Evolutionary conservation across 257 asterid genomes (phyloP).

Genomic region (Solanum lycopersicoides): DNA sequence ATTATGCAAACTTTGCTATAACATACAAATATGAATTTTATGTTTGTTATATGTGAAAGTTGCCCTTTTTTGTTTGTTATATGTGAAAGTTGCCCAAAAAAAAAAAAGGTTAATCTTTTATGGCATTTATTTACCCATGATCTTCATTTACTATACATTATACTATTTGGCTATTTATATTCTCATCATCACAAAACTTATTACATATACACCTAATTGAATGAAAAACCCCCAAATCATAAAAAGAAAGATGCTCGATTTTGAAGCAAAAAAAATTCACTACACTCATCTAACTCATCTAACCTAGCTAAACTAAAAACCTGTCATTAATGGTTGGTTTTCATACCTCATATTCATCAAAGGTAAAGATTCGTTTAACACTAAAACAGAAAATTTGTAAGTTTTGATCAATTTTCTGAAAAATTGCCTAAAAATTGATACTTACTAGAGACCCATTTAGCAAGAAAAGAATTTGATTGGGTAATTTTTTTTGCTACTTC

Average conservation of each 20-base stretch:
- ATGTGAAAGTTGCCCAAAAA: no score
- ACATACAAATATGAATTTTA: no score
- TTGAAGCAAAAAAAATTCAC: background rate
- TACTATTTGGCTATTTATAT: background rate
- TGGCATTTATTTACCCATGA: no score
- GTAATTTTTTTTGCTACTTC: background rate
- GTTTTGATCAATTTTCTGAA: background rate
- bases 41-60: no score
- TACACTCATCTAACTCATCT: background rate
- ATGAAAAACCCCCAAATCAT: background rate
- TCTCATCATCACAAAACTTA: background rate
- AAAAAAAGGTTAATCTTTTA: no score
- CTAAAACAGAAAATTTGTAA: background rate
- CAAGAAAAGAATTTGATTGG: background rate
- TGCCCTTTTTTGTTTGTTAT: no score
- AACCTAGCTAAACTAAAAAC: background rate
- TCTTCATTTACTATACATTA: no score
- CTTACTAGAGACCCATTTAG: background rate
- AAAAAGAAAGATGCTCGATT: background rate
- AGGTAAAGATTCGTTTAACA: background rate
- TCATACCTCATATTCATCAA: background rate
- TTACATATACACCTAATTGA: background rate
- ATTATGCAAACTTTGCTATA: no score
- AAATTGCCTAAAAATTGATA: background rate
- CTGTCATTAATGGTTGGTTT: background rate